phyloP scores from a whole-genome alignment of 805 yeast species.

The Saccharomycopsis javanensis region DNA sequence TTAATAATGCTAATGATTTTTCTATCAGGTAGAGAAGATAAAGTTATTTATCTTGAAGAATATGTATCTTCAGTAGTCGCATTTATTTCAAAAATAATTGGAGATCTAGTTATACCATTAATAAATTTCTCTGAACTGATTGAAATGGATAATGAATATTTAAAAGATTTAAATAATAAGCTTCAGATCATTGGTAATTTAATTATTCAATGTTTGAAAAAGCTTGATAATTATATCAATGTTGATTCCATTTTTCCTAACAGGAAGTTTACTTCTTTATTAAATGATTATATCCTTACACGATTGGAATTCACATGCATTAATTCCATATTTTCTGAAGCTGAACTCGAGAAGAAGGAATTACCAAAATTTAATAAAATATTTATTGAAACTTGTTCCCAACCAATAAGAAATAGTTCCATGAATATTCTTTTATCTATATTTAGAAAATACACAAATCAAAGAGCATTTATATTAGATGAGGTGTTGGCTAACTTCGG shows the following conservation, averaged over 20 bases:
- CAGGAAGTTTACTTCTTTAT: constrained; percentile 14
- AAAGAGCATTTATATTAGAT: constrained; percentile 48
- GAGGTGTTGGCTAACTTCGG: constrained; percentile 49
- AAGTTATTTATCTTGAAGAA: constrained; percentile 36
- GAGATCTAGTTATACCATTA: constrained; percentile 24
- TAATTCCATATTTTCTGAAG: constrained; percentile 32
- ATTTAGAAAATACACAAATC: constrained; percentile 37
- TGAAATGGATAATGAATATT: background rate
- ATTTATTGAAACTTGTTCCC: constrained; percentile 1
- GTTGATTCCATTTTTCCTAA: constrained; percentile 14
- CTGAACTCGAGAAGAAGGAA: constrained; percentile 17
- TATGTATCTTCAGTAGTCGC: constrained; percentile 33
- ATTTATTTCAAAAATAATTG: constrained; percentile 29
- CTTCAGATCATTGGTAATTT: constrained; percentile 6
- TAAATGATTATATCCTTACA: constrained; percentile 45
- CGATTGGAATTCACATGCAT: constrained; percentile 45
- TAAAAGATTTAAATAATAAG: background rate
- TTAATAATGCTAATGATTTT: constrained; percentile 33
- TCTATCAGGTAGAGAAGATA: constrained; percentile 33
- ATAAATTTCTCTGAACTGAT: background rate
- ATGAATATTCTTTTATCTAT: constrained; percentile 29
- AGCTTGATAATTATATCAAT: constrained; percentile 9
- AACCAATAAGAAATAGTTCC: constrained; percentile 17
- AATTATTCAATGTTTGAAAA: constrained; percentile 4
- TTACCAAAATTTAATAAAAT: background rate